phyloP scores from a whole-genome alignment of 2,329 filamentous ascomycete species.

The Penicillium sp. region DNA sequence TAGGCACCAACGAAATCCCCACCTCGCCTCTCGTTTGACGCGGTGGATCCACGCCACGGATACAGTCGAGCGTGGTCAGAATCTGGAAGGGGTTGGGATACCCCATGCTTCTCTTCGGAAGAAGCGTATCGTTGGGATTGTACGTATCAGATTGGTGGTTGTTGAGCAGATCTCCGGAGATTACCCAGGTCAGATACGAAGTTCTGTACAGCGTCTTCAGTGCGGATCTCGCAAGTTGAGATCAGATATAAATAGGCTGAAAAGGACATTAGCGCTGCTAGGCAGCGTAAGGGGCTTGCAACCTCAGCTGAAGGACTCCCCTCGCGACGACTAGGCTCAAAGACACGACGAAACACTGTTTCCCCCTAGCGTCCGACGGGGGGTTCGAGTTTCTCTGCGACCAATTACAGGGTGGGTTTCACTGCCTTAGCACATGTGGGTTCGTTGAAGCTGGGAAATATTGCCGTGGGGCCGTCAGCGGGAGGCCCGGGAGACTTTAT shows the following conservation, averaged over 20 bases:
- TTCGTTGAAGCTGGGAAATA: not conserved
- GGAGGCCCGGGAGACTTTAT: too few relatives aligned
- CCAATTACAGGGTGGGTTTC: not conserved
- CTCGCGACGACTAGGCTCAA: not conserved
- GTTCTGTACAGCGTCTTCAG: slow-evolving; percentile 2
- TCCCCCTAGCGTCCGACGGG: not conserved
- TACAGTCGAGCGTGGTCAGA: too few relatives aligned
- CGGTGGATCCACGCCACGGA: slow-evolving; percentile 23
- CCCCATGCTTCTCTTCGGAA: too few relatives aligned
- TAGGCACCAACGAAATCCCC: slow-evolving; percentile 19
- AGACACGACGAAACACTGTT: not conserved
- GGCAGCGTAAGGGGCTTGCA: slow-evolving; percentile 2
- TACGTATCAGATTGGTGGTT: not conserved
- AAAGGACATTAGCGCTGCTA: slow-evolving; percentile 13
- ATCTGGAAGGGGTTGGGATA: not conserved
- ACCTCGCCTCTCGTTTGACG: slow-evolving; percentile 19
- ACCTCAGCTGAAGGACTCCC: not conserved
- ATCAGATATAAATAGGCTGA: slow-evolving; percentile 24
- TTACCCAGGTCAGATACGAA: slow-evolving; percentile 1
- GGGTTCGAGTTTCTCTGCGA: not conserved
- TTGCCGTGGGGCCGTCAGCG: not conserved
- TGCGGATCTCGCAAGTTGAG: slow-evolving; percentile 9
- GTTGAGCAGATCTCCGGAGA: slow-evolving; percentile 8
- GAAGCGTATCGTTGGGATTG: not conserved
- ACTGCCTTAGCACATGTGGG: not conserved